phyloP scores from a whole-genome alignment of 192 early-diverging fungal species.

The Podila epicladia region DNA sequence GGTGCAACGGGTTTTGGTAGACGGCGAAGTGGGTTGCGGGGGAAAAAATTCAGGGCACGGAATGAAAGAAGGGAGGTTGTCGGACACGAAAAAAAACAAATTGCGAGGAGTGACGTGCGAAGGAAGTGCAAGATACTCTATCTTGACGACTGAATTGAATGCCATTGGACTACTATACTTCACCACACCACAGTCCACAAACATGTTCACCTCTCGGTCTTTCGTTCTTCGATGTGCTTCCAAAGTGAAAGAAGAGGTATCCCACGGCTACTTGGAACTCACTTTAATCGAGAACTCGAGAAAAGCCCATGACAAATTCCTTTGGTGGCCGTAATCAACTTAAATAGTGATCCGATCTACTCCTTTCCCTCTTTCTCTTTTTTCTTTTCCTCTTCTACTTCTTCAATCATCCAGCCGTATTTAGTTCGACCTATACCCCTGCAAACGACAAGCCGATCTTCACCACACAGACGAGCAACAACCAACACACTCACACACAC shows the following conservation, averaged over 20 bases:
- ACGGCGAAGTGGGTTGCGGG: neutral
- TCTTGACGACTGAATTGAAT: neutral
- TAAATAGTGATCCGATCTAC: too few relatives aligned
- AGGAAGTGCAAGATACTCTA: neutral
- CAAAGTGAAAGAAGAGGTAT: too few relatives aligned
- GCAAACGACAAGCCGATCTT: neutral
- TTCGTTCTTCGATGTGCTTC: too few relatives aligned
- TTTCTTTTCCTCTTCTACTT: constrained; percentile 6
- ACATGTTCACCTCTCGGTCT: neutral
- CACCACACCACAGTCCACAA: neutral
- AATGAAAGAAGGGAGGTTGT: neutral
- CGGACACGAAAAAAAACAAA: neutral
- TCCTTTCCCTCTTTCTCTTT: neutral
- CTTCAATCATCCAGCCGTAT: neutral
- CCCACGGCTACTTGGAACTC: too few relatives aligned
- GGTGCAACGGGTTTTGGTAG: too few relatives aligned
- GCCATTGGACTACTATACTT: neutral
- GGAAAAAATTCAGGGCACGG: neutral
- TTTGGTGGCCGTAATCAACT: too few relatives aligned
- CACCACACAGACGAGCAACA: neutral
- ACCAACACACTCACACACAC: neutral
- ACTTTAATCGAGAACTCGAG: neutral
- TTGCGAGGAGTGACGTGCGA: neutral
- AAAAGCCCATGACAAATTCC: neutral
- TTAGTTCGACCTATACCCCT: neutral